These are phyloP conservation scores for Dryas drummondii DNA, from an alignment of 306 rosid genomes.

Conservation along the genomic window DNA sequence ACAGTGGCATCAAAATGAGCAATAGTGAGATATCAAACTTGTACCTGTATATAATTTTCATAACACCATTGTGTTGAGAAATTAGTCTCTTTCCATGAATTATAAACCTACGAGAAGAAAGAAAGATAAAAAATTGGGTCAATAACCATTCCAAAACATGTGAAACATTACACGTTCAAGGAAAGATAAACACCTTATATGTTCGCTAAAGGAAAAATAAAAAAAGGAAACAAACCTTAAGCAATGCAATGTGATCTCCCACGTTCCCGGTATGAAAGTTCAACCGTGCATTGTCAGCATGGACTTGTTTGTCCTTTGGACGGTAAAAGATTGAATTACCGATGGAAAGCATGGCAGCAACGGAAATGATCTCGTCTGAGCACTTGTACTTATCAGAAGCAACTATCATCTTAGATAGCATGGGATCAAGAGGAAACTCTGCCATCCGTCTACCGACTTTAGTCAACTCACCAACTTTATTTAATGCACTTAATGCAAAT, in stretches of 20 bases:
- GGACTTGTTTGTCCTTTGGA: conserved; percentile 99
- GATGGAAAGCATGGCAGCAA: conserved; percentile 91
- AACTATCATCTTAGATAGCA: conserved; percentile 89
- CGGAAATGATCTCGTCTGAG: conserved; percentile 79
- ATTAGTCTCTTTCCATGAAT: conserved; percentile 97
- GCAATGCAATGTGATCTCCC: conserved; percentile 88
- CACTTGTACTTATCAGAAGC: conserved; percentile 87
- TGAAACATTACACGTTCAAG: conserved; percentile 1
- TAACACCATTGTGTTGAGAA: conserved; percentile 97
- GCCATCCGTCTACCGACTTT: conserved; percentile 94
- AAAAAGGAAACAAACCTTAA: conserved; percentile 51
- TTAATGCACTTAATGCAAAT: conserved; percentile 79
- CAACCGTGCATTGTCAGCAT: conserved; percentile 89
- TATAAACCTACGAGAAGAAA: conserved; percentile 56
- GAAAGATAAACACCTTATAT: neutral
- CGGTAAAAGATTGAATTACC: conserved; percentile 94
- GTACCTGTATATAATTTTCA: conserved; percentile 90
- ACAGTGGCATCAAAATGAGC: neutral
- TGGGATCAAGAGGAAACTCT: conserved; percentile 95
- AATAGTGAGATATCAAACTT: neutral
- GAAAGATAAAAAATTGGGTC: neutral
- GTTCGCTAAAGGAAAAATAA: conserved; percentile 19
- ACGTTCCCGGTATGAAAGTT: conserved; percentile 90
- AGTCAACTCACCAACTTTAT: conserved; percentile 85
- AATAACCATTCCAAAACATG: conserved; percentile 16